Evolutionary conservation across 495 filamentous ascomycete genomes (phyloP).

Genomic region (Aspergillus incahuasiensis): DNA sequence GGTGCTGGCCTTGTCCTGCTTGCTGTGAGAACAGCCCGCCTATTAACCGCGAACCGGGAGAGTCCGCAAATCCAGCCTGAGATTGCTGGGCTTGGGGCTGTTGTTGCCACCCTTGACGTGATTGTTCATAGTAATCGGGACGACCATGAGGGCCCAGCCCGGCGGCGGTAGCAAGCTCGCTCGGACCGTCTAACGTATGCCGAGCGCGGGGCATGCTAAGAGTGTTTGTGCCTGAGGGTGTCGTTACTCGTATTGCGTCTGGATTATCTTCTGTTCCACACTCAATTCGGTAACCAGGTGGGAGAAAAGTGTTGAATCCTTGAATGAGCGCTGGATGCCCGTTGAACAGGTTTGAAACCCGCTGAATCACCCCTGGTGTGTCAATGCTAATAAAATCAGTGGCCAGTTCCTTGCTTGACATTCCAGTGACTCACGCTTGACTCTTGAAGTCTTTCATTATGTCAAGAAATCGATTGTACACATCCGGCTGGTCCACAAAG

Average conservation of each 20-base stretch:
- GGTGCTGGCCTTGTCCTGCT: constrained; percentile 33
- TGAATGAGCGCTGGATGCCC: constrained; percentile 96
- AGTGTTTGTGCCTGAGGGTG: constrained; percentile 78
- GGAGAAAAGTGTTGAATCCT: constrained; percentile 97
- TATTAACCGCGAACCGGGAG: constrained; percentile 42
- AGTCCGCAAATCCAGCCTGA: constrained; percentile 29
- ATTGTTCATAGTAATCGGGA: constrained; percentile 45
- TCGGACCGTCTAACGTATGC: constrained; percentile 42
- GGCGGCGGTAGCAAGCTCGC: constrained; percentile 30
- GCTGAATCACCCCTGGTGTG: constrained; percentile 95
- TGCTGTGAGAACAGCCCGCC: constrained; percentile 38
- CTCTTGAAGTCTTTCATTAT: constrained; percentile 99
- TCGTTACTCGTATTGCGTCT: constrained; percentile 94
- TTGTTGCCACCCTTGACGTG: constrained; percentile 45
- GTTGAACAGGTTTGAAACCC: constrained; percentile 93
- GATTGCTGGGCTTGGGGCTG: constrained; percentile 49
- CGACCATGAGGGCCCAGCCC: constrained; percentile 33
- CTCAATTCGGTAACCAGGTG: constrained; percentile 95
- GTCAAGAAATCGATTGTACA: constrained; percentile 96
- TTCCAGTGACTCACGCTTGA: constrained; percentile 64
- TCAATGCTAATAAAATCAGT: constrained; percentile 65
- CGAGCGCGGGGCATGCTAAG: constrained; percentile 52
- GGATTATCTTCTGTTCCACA: constrained; percentile 89
- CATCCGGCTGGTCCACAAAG: constrained; percentile 93
- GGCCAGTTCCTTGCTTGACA: not conserved